Conservation (phyloP, 2,329 filamentous ascomycete genomes). For the Ophidiomyces ophidiicola region DNA sequence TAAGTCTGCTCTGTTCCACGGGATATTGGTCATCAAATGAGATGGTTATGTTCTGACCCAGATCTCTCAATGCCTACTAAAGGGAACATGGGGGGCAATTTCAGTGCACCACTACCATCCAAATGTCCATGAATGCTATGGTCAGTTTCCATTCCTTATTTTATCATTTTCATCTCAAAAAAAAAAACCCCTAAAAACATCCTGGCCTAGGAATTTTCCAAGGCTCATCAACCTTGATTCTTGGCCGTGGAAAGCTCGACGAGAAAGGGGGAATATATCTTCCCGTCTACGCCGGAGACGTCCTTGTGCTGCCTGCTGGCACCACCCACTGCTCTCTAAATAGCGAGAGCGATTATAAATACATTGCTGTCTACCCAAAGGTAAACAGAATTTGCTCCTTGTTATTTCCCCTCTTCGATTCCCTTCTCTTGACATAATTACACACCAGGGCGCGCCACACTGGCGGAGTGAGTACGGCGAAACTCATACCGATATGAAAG, state of each 20-base stretch:
- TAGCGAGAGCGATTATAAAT: constrained; percentile 24
- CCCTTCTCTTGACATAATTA: not conserved
- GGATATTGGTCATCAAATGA: not conserved
- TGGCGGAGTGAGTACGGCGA: constrained; percentile 20
- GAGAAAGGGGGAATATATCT: constrained; percentile 16
- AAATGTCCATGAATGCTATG: constrained; percentile 31
- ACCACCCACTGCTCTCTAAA: constrained; percentile 25
- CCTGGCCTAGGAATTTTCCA: constrained; percentile 17
- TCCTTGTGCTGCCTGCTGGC: constrained; percentile 27
- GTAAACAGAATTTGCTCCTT: constrained; percentile 18
- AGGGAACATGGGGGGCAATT: constrained; percentile 22
- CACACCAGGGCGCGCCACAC: constrained; percentile 16
- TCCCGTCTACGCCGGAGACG: constrained; percentile 22
- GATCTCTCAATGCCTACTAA: not conserved
- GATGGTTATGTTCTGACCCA: constrained; percentile 1
- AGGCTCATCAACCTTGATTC: constrained; percentile 20
- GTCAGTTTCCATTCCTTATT: too few species aligned
- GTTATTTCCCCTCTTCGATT: not conserved
- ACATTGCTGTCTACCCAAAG: constrained; percentile 28
- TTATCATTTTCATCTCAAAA: too few species aligned
- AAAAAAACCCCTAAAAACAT: too few species aligned
- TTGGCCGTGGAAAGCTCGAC: constrained; percentile 23
- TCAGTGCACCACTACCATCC: constrained; percentile 24
- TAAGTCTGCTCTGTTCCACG: constrained; percentile 3
- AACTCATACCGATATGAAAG: constrained; percentile 14